A percentile compares a stretch with the other conserved stretches of the same genome.
phyloP scores from a whole-genome alignment of 768 basidiomycete species.

The Lentinula sp. region DNA sequence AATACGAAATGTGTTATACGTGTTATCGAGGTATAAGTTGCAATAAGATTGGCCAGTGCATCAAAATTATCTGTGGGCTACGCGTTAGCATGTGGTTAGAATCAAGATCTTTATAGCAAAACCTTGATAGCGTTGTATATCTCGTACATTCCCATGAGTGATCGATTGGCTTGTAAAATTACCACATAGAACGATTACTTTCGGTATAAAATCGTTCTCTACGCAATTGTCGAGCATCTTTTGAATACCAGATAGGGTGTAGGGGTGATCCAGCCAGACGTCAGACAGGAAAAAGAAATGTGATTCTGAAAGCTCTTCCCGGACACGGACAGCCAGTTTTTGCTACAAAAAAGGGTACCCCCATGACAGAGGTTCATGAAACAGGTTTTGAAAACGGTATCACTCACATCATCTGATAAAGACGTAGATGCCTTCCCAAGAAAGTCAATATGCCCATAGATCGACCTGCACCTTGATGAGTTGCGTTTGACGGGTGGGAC shows the following conservation, averaged over 20 bases:
- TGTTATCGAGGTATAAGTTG: slow-evolving; percentile 72
- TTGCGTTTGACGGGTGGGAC: not conserved
- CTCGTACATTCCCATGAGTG: slow-evolving; percentile 69
- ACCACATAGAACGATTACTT: slow-evolving; percentile 87
- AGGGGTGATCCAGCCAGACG: slow-evolving; percentile 89
- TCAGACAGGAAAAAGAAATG: slow-evolving; percentile 94
- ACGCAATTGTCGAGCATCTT: slow-evolving; percentile 89
- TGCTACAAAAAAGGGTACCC: slow-evolving; percentile 29
- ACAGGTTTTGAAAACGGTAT: not conserved
- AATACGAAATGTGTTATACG: slow-evolving; percentile 85
- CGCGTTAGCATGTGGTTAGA: not conserved
- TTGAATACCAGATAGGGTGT: slow-evolving; percentile 71
- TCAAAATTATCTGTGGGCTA: slow-evolving; percentile 71
- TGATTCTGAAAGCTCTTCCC: slow-evolving; percentile 66
- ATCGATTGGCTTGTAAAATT: slow-evolving; percentile 89
- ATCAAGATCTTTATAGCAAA: not conserved
- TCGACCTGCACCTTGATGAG: slow-evolving; percentile 47
- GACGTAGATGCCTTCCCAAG: slow-evolving; percentile 93
- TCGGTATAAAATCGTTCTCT: slow-evolving; percentile 82
- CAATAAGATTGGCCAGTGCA: slow-evolving; percentile 76
- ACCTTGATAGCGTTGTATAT: slow-evolving; percentile 86
- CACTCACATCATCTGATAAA: slow-evolving; percentile 78
- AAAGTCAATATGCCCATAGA: slow-evolving; percentile 96
- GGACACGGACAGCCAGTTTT: slow-evolving; percentile 55
- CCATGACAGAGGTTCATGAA: not conserved